Base-by-base conservation (phyloP, 2,329 filamentous ascomycete species). In the Fusarium circinatum region DNA sequence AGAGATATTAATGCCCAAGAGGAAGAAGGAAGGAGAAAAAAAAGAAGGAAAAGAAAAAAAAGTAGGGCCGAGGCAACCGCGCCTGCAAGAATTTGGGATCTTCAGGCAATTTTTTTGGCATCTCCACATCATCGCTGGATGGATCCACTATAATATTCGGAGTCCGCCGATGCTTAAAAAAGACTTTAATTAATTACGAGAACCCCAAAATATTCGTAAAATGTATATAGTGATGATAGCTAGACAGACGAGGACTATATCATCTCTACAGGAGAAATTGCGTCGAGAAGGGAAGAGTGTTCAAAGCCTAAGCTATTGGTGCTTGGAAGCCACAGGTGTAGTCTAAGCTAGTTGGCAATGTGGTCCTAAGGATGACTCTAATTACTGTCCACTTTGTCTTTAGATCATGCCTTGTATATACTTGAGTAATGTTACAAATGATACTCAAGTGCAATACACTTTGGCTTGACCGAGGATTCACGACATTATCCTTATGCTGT, bases 61-160 rank as follows among this genome's bases (percentile, higher is more conserved):
- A 59, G 58, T 58, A 61, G 60, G 67, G 62, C 68, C 71, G 61
- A 78, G 66, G 70, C 63, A 74, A 66, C 42, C 48, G 58, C 59
- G 60, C 60, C 65, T 52, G 44, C 32, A 65, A 49, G 64, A 68
- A 57, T 62, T 62, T 60, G 24, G 65, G 71, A 75, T 75, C 76
- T 76, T 61, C 70, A 70, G 66, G 66, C 56, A 74, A 56, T 76
- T 76, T 78, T 77, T 77, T 77, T 70, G 69, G 54, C 41, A 49
- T 61, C 57, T 58, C 65, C 73, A 64, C 67, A 34, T 66, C 70
- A 36, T 24, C 41, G 12, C 32, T 26, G 32, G 41, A 34, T 8
- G 15, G 69, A 57, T 72, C 75, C 74, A 76, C 74, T 68, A 24
- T 36, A 51, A 41, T 56, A 24, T 57, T 76, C 75, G 75, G 75